A percentile compares a stretch with the other conserved stretches of the same genome.
Conservation (phyloP, 106 monocot genomes). For the Platanthera guangdongensis region DNA sequence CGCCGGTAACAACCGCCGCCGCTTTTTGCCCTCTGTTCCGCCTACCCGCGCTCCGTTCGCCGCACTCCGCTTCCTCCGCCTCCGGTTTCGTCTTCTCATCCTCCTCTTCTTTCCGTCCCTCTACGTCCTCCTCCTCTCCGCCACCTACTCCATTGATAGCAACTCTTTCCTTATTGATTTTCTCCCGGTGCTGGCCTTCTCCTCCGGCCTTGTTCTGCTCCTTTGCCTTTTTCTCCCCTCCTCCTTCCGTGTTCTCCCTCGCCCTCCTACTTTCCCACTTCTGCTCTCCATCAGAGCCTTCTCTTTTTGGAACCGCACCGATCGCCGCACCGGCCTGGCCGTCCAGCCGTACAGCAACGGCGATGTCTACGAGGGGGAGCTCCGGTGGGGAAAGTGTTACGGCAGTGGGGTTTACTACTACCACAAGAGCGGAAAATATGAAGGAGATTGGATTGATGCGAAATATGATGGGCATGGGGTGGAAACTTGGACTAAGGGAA, state of each 20-base stretch:
- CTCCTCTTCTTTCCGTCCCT: not conserved
- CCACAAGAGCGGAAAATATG: constrained; percentile 23
- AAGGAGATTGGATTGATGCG: constrained; percentile 26
- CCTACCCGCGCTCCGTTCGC: not conserved
- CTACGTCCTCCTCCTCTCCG: not conserved
- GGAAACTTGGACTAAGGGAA: constrained; percentile 25
- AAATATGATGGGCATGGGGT: constrained; percentile 25
- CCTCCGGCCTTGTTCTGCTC: constrained; percentile 4
- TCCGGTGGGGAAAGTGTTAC: constrained; percentile 17
- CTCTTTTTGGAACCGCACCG: not conserved
- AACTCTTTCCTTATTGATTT: constrained; percentile 4
- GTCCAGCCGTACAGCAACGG: constrained; percentile 24
- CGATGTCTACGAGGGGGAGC: constrained; percentile 24
- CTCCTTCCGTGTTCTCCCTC: constrained; percentile 6
- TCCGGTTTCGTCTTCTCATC: not conserved
- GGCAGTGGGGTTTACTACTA: constrained; percentile 29
- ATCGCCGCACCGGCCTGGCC: constrained; percentile 2
- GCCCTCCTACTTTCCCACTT: not conserved
- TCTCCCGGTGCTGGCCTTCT: constrained; percentile 2
- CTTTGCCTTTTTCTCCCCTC: constrained; percentile 2
- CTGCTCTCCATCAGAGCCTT: constrained; percentile 4
- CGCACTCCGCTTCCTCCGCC: not conserved
- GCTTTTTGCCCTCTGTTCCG: no score
- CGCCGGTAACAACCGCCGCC: not conserved
- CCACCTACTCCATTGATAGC: not conserved